phyloP scores from a whole-genome alignment of 345 rosid genomes.

The Acer saccharum region DNA sequence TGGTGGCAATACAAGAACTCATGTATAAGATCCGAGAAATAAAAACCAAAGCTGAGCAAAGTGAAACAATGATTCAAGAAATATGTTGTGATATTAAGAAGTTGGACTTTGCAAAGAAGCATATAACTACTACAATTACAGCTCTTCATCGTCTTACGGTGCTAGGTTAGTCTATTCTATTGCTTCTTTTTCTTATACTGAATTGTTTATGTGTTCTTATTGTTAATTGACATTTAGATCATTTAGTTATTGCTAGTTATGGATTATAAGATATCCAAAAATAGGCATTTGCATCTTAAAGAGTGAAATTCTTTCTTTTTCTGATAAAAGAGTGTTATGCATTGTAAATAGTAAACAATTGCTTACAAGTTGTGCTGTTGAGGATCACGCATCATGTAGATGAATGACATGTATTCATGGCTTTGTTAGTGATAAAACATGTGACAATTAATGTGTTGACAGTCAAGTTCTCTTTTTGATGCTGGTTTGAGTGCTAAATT shows the following conservation, averaged over 20 bases:
- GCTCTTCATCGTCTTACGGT: conserved; percentile 98
- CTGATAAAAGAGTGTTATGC: too few relatives aligned
- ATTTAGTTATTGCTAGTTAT: neutral
- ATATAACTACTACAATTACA: conserved; percentile 95
- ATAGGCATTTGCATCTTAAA: neutral
- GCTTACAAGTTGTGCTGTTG: neutral
- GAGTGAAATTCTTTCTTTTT: neutral
- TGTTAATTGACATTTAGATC: conserved; percentile 4
- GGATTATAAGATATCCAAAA: neutral
- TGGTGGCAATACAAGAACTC: conserved; percentile 65
- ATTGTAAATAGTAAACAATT: neutral
- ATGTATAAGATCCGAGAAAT: conserved; percentile 90
- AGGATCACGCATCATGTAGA: neutral
- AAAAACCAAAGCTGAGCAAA: conserved; percentile 98
- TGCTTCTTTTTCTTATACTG: conserved; percentile 1
- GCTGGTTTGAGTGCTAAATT: neutral
- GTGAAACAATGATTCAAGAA: conserved; percentile 99
- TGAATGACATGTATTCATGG: neutral
- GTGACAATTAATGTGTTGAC: neutral
- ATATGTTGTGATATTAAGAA: conserved; percentile 98
- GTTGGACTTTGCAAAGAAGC: conserved; percentile 98
- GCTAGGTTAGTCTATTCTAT: conserved; percentile 65
- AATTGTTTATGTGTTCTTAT: neutral
- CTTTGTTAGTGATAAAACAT: neutral
- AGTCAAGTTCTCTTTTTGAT: neutral